Evolutionary conservation across 2,329 filamentous ascomycete genomes (phyloP).

Genomic region (Pseudocercospora fijiensis): DNA sequence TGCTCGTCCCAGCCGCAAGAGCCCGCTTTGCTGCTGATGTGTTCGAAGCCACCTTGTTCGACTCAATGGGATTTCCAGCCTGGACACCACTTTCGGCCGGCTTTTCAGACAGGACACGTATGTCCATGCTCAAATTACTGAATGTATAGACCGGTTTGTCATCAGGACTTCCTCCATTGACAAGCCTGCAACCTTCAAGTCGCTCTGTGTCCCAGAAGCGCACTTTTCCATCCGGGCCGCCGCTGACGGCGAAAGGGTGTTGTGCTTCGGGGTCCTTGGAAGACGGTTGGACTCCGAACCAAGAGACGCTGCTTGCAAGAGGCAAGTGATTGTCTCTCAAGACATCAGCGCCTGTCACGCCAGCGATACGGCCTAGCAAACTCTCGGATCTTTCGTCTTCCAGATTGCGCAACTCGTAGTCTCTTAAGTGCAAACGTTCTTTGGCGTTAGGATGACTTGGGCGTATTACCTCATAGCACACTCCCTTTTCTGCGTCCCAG

Average conservation of each 20-base stretch:
- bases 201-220: conserved; percentile 89
- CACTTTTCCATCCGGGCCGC: conserved; percentile 84
- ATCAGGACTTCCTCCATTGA: conserved; percentile 68
- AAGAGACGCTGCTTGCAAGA: conserved; percentile 37
- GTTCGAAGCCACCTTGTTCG: conserved; percentile 30
- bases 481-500: conserved; percentile 89
- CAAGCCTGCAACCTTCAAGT: conserved; percentile 73
- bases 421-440: conserved; percentile 49
- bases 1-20: conserved; percentile 28
- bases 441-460: conserved; percentile 59
- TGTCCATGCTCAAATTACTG: conserved; percentile 43
- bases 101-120: conserved; percentile 42
- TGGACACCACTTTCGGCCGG: conserved; percentile 22
- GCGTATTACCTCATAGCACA: conserved; percentile 86
- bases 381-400: conserved; percentile 86
- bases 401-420: conserved; percentile 81
- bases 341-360: conserved; percentile 51
- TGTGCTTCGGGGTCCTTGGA: conserved; percentile 70
- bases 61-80: conserved; percentile 27
- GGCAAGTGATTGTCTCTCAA: conserved; percentile 17
- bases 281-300: conserved; percentile 67
- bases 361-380: conserved; percentile 82
- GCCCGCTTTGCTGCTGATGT: conserved; percentile 41
- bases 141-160: conserved; percentile 68
- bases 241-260: conserved; percentile 81